Conservation (phyloP, 2,329 filamentous ascomycete species). For the Botryotinia convoluta region DNA sequence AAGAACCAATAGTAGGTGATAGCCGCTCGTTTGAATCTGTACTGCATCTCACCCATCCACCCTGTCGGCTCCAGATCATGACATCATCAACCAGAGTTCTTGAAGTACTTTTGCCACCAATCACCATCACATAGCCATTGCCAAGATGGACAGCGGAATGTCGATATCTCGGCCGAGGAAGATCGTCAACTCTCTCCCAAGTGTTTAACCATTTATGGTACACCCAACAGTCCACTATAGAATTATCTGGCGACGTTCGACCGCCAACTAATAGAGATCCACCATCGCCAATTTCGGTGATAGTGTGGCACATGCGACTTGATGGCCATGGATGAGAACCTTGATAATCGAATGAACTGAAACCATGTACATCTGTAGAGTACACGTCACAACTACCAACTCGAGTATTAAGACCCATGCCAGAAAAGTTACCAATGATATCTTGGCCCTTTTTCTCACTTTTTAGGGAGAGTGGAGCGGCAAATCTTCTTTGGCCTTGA, state of each 20-base stretch:
- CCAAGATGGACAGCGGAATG: conserved; percentile 62
- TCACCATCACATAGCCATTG: conserved; percentile 47
- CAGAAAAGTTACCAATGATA: conserved; percentile 36
- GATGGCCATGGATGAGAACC: conserved; percentile 40
- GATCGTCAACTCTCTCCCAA: conserved; percentile 64
- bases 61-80: conserved; percentile 34
- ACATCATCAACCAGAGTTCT: conserved; percentile 26
- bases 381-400: conserved; percentile 49
- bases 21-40: conserved; percentile 20
- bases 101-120: conserved; percentile 36
- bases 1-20: conserved; percentile 29
- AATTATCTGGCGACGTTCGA: conserved; percentile 69
- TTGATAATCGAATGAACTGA: not conserved
- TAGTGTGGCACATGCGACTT: conserved; percentile 69
- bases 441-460: conserved; percentile 40
- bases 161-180: conserved; percentile 72
- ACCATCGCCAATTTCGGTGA: conserved; percentile 60
- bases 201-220: conserved; percentile 50
- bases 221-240: conserved; percentile 73
- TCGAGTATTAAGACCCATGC: conserved; percentile 43
- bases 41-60: conserved; percentile 35
- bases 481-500: conserved; percentile 57
- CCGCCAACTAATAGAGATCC: conserved; percentile 72
- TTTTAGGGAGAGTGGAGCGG: conserved; percentile 48
- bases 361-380: conserved; percentile 1